A percentile compares a stretch with the other conserved stretches of the same genome.
These are phyloP conservation scores for Exsudoporus floridanus DNA, from an alignment of 1,284 basidiomycete species.

Conservation along the genomic window DNA sequence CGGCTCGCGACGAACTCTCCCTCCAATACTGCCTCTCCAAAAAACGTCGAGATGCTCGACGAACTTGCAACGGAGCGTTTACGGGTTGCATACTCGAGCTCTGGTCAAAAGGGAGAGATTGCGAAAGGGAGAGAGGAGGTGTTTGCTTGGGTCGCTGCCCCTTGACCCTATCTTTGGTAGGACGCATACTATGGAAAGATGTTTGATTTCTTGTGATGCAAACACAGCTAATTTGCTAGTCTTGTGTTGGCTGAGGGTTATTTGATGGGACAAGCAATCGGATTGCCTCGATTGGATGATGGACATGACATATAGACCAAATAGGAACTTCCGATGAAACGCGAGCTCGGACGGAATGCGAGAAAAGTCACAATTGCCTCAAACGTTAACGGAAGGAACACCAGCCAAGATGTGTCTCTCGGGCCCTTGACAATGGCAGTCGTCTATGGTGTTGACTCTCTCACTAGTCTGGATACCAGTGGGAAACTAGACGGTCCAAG, in stretches of 20 bases:
- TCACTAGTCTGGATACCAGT: not conserved
- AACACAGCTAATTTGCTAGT: not conserved
- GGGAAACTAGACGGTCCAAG: not conserved
- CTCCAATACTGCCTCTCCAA: too few species aligned
- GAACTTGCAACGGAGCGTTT: conserved; percentile 73
- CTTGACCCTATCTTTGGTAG: conserved; percentile 9
- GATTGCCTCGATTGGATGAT: not conserved
- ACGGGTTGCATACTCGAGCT: conserved; percentile 51
- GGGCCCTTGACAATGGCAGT: not conserved
- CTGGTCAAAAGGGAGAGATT: conserved; percentile 33
- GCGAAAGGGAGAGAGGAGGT: conserved; percentile 36
- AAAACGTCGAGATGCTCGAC: not conserved
- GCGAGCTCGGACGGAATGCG: not conserved
- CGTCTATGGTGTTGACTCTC: not conserved
- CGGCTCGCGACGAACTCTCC: too few species aligned
- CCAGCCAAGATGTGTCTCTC: not conserved
- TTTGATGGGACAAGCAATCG: not conserved
- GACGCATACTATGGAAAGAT: not conserved
- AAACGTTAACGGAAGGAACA: not conserved
- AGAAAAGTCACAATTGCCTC: not conserved
- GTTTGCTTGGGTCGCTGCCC: conserved; percentile 33
- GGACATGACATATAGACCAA: not conserved
- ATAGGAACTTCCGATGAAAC: not conserved
- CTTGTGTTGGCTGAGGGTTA: not conserved
- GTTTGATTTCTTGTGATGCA: not conserved